Conservation (phyloP, 1,139 yeast species). For the Scheffersomyces insectosa region DNA sequence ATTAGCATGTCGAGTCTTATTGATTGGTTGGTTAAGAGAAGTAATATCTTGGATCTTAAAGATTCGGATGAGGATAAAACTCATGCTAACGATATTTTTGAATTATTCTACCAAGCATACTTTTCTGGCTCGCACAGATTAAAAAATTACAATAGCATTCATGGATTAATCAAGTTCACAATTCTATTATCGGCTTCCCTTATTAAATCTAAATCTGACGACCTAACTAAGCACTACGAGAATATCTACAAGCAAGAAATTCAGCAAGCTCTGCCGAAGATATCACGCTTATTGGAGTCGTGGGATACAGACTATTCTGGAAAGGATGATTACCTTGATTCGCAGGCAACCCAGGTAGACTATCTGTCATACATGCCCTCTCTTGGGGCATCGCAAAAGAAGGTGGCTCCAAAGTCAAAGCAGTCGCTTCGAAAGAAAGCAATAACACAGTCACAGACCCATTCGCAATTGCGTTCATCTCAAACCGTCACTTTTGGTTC, state of each 20-base stretch:
- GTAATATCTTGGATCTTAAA: neutral
- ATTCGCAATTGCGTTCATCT: neutral
- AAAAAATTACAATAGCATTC: neutral
- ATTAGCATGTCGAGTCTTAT: conserved; percentile 18
- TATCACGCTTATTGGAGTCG: neutral
- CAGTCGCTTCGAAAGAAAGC: neutral
- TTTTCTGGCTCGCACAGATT: neutral
- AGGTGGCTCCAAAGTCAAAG: neutral
- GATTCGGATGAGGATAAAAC: neutral
- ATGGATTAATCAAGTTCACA: neutral
- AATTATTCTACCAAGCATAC: neutral
- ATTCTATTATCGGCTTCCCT: neutral
- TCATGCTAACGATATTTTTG: neutral
- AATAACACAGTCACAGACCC: neutral
- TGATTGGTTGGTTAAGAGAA: conserved; percentile 2
- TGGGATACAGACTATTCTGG: neutral
- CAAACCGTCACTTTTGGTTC: neutral
- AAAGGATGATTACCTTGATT: neutral
- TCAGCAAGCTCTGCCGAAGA: neutral
- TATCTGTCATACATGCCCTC: neutral
- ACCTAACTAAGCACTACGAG: neutral
- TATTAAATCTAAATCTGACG: neutral
- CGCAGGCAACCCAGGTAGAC: neutral
- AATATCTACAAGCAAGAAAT: neutral
- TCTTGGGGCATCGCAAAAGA: neutral